Percentiles rank a stretch among this genome's conserved stretches.
Conservation (phyloP, 2,329 filamentous ascomycete species). For the Pyrenochaeta sp. region DNA sequence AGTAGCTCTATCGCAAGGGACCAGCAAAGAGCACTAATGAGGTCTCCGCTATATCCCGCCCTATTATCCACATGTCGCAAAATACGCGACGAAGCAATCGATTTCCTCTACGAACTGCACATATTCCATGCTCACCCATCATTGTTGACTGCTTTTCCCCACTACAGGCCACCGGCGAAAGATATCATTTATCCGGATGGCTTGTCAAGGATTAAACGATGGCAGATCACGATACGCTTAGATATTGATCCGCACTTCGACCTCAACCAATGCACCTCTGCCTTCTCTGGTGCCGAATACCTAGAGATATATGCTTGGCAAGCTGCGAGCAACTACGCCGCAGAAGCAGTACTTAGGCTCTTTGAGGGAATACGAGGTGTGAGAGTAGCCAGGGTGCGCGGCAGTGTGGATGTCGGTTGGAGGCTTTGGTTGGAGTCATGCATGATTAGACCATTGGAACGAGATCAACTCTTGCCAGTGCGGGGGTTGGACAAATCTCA, state of each 20-base stretch:
- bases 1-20: neutral
- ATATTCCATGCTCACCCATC: slow-evolving; percentile 57
- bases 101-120: slow-evolving; percentile 57
- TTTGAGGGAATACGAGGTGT: neutral
- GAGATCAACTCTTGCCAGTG: neutral
- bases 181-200: slow-evolving; percentile 43
- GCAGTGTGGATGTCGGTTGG: neutral
- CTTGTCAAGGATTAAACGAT: slow-evolving; percentile 48
- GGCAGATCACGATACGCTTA: slow-evolving; percentile 55
- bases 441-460: neutral
- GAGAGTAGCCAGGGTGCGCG: neutral
- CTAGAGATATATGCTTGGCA: neutral
- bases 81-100: slow-evolving; percentile 48
- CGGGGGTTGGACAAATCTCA: neutral
- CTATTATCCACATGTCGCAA: slow-evolving; percentile 51
- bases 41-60: slow-evolving; percentile 39
- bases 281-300: neutral
- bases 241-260: slow-evolving; percentile 57
- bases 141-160: slow-evolving; percentile 54
- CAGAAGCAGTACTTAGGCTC: neutral
- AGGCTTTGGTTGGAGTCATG: neutral
- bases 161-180: slow-evolving; percentile 44
- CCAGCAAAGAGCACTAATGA: slow-evolving; percentile 10
- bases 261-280: neutral
- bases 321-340: neutral